Evolutionary conservation across 495 filamentous ascomycete genomes (phyloP).

Genomic region (Glutinoglossum americanum): DNA sequence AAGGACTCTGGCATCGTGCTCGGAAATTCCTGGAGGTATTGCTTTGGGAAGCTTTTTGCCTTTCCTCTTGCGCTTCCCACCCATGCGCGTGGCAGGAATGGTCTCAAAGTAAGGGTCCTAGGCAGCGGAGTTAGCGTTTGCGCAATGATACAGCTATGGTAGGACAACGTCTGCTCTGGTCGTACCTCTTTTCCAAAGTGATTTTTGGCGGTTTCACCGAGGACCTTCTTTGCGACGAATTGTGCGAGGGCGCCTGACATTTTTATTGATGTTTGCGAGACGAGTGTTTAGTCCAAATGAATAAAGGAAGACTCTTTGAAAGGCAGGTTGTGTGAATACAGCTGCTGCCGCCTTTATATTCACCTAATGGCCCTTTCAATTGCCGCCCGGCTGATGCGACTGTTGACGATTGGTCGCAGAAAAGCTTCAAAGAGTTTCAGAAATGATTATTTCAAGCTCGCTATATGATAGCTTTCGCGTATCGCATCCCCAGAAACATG

Average conservation of each 20-base stretch:
- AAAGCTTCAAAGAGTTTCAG: not conserved
- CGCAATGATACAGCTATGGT: not conserved
- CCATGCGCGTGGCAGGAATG: slow-evolving; percentile 45
- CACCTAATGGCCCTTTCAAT: not conserved
- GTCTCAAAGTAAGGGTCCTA: slow-evolving; percentile 56
- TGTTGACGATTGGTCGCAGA: not conserved
- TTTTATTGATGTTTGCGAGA: not conserved
- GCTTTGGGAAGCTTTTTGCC: slow-evolving; percentile 48
- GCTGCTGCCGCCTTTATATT: not conserved
- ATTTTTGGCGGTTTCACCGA: slow-evolving; percentile 42
- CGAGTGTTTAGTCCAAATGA: not conserved
- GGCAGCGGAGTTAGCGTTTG: not conserved
- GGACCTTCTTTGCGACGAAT: slow-evolving; percentile 36
- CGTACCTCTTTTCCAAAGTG: slow-evolving; percentile 46
- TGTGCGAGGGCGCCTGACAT: slow-evolving; percentile 1
- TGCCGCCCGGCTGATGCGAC: not conserved
- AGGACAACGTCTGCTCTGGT: not conserved
- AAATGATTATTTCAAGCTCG: not conserved
- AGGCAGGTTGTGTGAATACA: not conserved
- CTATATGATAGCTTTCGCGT: not conserved
- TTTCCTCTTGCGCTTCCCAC: slow-evolving; percentile 28
- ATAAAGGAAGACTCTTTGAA: not conserved
- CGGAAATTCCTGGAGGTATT: slow-evolving; percentile 46
- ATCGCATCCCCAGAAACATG: not conserved
- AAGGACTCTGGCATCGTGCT: slow-evolving; percentile 59